Conservation (phyloP, 176 grass and related monocot species). For the Phoenix roebelenii region DNA sequence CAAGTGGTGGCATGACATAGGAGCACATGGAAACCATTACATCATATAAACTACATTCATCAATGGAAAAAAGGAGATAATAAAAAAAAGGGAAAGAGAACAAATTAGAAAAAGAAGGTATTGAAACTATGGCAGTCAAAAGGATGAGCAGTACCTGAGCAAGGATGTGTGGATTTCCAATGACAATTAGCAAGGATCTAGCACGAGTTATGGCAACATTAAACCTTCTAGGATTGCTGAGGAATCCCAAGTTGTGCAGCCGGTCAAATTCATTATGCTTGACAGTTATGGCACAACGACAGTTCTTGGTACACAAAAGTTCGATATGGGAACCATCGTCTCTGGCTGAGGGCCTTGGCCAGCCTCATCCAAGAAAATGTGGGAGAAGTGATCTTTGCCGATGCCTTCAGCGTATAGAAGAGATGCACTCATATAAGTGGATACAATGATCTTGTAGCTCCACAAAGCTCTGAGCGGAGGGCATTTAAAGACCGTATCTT, state of each 20-base stretch:
- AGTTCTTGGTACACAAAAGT: slow-evolving; percentile 48
- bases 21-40: no score
- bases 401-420: slow-evolving; percentile 60
- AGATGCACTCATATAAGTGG: slow-evolving; percentile 69
- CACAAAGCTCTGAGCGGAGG: slow-evolving; percentile 62
- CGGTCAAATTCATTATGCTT: slow-evolving; percentile 77
- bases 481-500: slow-evolving; percentile 60
- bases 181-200: slow-evolving; percentile 68
- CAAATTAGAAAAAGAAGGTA: no score
- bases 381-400: slow-evolving; percentile 63
- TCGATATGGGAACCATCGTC: slow-evolving; percentile 57
- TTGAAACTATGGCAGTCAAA: background rate
- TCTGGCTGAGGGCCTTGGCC: slow-evolving; percentile 90
- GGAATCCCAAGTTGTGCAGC: slow-evolving; percentile 75
- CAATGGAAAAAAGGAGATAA: no score
- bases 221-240: slow-evolving; percentile 71
- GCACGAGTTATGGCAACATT: slow-evolving; percentile 89
- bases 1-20: no score
- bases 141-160: slow-evolving; percentile 40
- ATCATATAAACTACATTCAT: no score
- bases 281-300: slow-evolving; percentile 60
- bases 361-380: slow-evolving; percentile 89
- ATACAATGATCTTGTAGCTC: slow-evolving; percentile 69
- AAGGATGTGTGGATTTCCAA: slow-evolving; percentile 88
- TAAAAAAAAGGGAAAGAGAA: no score